Evolutionary conservation across 495 filamentous ascomycete species (phyloP).

Genomic region (Bacidia rubella): DNA sequence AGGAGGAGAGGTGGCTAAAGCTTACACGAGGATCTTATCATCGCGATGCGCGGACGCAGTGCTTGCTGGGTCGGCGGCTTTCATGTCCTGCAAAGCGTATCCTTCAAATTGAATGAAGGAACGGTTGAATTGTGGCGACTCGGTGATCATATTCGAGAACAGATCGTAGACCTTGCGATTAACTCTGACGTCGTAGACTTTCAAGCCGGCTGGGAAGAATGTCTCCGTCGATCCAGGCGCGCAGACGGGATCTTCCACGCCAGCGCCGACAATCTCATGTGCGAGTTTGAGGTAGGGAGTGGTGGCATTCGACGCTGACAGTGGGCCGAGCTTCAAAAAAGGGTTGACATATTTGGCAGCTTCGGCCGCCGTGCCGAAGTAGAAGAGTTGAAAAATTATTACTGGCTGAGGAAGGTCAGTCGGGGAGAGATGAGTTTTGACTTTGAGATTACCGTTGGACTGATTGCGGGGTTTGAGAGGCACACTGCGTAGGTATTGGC

Average conservation of each 20-base stretch:
- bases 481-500: neutral
- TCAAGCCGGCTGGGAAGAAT: conserved; percentile 17
- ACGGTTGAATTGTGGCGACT: conserved; percentile 14
- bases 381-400: neutral
- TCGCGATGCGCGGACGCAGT: conserved; percentile 29
- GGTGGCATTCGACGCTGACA: conserved; percentile 2
- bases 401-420: neutral
- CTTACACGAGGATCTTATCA: conserved; percentile 5
- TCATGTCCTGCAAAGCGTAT: conserved; percentile 26
- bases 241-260: conserved; percentile 10
- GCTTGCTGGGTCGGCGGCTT: conserved; percentile 15
- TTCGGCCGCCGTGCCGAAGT: neutral
- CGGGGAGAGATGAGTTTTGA: neutral
- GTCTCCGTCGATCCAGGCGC: conserved; percentile 4
- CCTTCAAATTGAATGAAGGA: conserved; percentile 27
- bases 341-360: conserved; percentile 3
- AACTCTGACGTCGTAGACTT: conserved; percentile 14
- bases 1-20: neutral
- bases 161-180: conserved; percentile 13
- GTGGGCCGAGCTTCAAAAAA: conserved; percentile 15
- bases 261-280: conserved; percentile 5
- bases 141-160: conserved; percentile 7
- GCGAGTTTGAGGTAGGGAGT: conserved; percentile 16
- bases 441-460: neutral
- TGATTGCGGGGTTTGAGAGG: conserved; percentile 1